Conservation (phyloP, 2,329 filamentous ascomycete genomes). For the Phyllosticta ampelicida region DNA sequence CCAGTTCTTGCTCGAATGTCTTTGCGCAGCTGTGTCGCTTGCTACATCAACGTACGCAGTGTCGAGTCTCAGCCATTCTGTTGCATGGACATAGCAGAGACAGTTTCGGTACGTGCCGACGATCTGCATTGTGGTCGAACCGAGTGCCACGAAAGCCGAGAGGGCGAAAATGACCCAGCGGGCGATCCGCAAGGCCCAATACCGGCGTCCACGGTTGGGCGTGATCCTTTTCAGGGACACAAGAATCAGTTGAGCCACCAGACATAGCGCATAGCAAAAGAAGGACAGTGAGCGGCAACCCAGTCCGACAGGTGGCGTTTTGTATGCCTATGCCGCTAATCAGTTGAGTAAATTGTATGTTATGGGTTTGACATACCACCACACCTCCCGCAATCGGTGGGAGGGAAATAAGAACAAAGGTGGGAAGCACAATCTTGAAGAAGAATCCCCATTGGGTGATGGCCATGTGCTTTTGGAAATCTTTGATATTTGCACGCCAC, state of each 20-base stretch:
- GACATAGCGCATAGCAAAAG: not conserved
- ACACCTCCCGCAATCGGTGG: conserved; percentile 3
- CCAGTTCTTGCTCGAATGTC: conserved; percentile 6
- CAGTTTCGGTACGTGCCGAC: conserved; percentile 10
- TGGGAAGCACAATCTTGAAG: not conserved
- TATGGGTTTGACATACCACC: not conserved
- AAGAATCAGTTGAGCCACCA: conserved; percentile 4
- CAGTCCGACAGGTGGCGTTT: conserved; percentile 7
- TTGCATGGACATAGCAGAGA: conserved; percentile 8
- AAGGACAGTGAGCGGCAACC: conserved; percentile 8
- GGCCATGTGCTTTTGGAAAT: not conserved
- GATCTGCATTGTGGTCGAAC: conserved; percentile 11
- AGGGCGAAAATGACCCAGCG: not conserved
- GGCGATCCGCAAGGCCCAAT: not conserved
- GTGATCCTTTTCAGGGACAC: not conserved
- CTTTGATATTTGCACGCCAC: not conserved
- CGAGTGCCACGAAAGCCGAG: not conserved
- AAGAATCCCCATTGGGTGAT: not conserved
- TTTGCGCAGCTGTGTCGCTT: conserved; percentile 5
- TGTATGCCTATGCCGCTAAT: not conserved
- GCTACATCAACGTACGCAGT: not conserved
- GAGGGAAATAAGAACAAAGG: conserved; percentile 4
- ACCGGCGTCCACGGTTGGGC: not conserved
- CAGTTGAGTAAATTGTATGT: not conserved
- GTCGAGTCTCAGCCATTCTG: not conserved